These are phyloP conservation scores for Gentiana dahurica DNA, from an alignment of 257 asterid species.

Conservation along the genomic window DNA sequence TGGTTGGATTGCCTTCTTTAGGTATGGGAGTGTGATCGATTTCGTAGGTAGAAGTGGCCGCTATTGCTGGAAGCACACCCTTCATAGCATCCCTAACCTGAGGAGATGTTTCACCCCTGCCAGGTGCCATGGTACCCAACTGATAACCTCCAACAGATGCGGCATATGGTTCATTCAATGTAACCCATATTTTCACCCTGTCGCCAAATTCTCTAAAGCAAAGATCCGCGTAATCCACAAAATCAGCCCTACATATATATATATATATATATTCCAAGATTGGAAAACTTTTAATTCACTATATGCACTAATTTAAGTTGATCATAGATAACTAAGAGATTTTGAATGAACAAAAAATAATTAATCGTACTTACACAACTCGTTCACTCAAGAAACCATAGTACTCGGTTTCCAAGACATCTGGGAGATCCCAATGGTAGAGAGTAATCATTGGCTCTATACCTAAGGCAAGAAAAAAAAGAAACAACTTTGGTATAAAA, in stretches of 20 bases:
- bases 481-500: too few relatives aligned
- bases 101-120: neutral
- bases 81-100: neutral
- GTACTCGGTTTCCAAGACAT: conserved; percentile 4
- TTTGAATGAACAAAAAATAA: too few relatives aligned
- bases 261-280: neutral
- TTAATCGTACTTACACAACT: neutral
- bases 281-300: too few relatives aligned
- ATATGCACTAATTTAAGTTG: too few relatives aligned
- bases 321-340: too few relatives aligned
- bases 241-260: neutral
- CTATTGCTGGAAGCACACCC: neutral
- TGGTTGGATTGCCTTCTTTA: neutral
- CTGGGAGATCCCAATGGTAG: conserved; percentile 8
- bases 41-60: neutral
- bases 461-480: neutral
- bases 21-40: neutral
- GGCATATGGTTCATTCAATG: neutral
- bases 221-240: neutral
- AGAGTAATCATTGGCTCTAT: conserved; percentile 5
- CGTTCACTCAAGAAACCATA: neutral
- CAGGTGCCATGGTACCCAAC: neutral
- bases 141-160: neutral
- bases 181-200: neutral
- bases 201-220: conserved; percentile 1